These are phyloP conservation scores for Omphalotus guepiniiformis DNA, from an alignment of 768 basidiomycete genomes.

Conservation along the genomic window DNA sequence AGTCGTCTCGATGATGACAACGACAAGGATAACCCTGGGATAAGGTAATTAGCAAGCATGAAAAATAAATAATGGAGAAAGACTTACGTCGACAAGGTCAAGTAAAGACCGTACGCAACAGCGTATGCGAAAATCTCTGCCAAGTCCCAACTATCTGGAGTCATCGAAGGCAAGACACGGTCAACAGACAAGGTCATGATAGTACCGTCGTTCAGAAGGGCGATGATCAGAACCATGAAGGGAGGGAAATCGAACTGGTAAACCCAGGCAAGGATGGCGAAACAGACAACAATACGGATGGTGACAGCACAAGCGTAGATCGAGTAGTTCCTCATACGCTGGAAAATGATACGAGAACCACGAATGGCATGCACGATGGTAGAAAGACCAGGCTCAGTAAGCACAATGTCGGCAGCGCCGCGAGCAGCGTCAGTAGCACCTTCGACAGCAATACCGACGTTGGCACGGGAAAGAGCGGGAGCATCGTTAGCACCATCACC, in stretches of 20 bases:
- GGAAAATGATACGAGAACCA: slow-evolving; percentile 98
- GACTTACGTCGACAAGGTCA: slow-evolving; percentile 85
- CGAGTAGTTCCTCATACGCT: slow-evolving; percentile 99
- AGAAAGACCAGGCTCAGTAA: slow-evolving; percentile 97
- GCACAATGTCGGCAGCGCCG: slow-evolving; percentile 96
- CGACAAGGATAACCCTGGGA: slow-evolving; percentile 66
- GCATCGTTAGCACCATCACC: slow-evolving; percentile 99
- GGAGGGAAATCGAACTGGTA: slow-evolving; percentile 99
- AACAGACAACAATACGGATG: slow-evolving; percentile 98
- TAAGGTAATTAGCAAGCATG: slow-evolving; percentile 6
- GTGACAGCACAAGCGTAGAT: slow-evolving; percentile 96
- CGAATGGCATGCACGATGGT: slow-evolving; percentile 99
- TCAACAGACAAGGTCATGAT: slow-evolving; percentile 98
- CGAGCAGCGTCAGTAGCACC: slow-evolving; percentile 99
- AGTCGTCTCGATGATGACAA: slow-evolving; percentile 77
- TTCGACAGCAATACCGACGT: slow-evolving; percentile 99
- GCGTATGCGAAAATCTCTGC: slow-evolving; percentile 96
- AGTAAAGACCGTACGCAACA: slow-evolving; percentile 91
- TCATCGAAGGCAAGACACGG: slow-evolving; percentile 88
- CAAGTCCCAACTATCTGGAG: slow-evolving; percentile 94
- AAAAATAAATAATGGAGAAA: slow-evolving; percentile 7
- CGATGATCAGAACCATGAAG: slow-evolving; percentile 99
- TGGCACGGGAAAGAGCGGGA: slow-evolving; percentile 95
- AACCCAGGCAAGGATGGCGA: slow-evolving; percentile 90
- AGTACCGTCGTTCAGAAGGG: slow-evolving; percentile 95